A percentile compares a stretch with the other conserved stretches of the same genome.
Conservation (phyloP, 2,329 filamentous ascomycete species). For the Ramularia collo-cygni region DNA sequence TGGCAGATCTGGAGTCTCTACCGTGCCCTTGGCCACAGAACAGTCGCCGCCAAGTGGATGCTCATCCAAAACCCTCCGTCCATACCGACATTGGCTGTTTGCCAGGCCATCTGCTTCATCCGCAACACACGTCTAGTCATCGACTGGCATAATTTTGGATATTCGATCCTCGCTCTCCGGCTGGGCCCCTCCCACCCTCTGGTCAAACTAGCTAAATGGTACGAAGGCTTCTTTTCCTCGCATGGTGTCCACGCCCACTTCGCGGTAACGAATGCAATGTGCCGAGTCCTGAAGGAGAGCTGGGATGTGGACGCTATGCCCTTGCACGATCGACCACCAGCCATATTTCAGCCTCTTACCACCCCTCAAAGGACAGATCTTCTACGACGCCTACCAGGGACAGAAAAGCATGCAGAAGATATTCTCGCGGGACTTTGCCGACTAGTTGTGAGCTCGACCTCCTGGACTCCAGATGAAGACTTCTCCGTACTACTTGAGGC, state of each 20-base stretch:
- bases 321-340: slow-evolving; percentile 79
- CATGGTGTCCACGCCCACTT: slow-evolving; percentile 56
- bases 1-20: slow-evolving; percentile 73
- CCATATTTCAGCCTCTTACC: slow-evolving; percentile 68
- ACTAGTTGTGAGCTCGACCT: slow-evolving; percentile 85
- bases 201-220: slow-evolving; percentile 68
- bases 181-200: slow-evolving; percentile 61
- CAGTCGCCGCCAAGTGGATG: slow-evolving; percentile 73
- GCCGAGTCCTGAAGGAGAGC: slow-evolving; percentile 58
- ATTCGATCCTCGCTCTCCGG: slow-evolving; percentile 75
- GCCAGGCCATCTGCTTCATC: slow-evolving; percentile 63
- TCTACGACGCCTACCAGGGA: slow-evolving; percentile 59
- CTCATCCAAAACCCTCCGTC: slow-evolving; percentile 91
- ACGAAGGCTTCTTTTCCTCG: slow-evolving; percentile 72
- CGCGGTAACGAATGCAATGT: slow-evolving; percentile 87
- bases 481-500: slow-evolving; percentile 82
- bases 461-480: slow-evolving; percentile 96
- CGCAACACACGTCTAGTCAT: slow-evolving; percentile 78
- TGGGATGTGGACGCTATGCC: slow-evolving; percentile 60
- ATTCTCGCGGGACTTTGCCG: slow-evolving; percentile 41
- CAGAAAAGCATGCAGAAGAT: slow-evolving; percentile 51
- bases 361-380: slow-evolving; percentile 48
- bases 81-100: slow-evolving; percentile 79
- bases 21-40: slow-evolving; percentile 63
- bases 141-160: slow-evolving; percentile 99